Evolutionary conservation across 768 basidiomycete species (phyloP), one percentile per base, ranked within the genome.

Genomic region (Lentinula edodes): DNA sequence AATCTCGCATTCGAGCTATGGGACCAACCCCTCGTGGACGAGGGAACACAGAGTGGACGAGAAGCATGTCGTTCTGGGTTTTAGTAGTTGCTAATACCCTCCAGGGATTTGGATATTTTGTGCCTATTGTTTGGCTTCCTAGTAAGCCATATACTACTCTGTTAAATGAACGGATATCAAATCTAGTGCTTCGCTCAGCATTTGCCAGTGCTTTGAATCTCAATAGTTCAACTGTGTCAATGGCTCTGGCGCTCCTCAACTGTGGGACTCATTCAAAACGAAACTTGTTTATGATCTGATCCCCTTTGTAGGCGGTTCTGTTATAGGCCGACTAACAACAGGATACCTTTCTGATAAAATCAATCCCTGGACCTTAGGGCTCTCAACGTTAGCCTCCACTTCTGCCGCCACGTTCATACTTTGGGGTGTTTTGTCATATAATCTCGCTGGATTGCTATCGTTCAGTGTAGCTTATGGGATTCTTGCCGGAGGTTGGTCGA

Each of bases 401-500:
- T 72, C 69, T 35, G 42, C 72, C 18, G 62, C 63, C 38, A 70
- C 71, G 0, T 73, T 74, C 64, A 62, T 73, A 15, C 57, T 74
- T 13, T 75, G 72, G 73, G 73, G 73, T 28, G 60, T 70, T 3
- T 41, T 69, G 0, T 67, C 69, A 2, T 46, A 64, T 23, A 64
- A 62, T 34, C 61, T 70, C 8, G 66, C 68, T 13, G 71, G 71
- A 10, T 62, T 75, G 5, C 58, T 73, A 6, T 51, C 64, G 5
- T 74, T 70, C 52, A 66, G 70, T 43, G 60, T 72, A 12, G 66
- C 61, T 16, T 74, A 73, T 59, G 73, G 73, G 10, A 62, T 63
- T 28, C 51, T 72, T 10, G 73, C 73, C 15, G 71, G 72, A 13
- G 71, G 73, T 5, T 74, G 72, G 72, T 65, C 68, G 2, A 71